These are phyloP conservation scores for Polyporus arcularius DNA, from an alignment of 768 basidiomycete species.

Conservation along the genomic window DNA sequence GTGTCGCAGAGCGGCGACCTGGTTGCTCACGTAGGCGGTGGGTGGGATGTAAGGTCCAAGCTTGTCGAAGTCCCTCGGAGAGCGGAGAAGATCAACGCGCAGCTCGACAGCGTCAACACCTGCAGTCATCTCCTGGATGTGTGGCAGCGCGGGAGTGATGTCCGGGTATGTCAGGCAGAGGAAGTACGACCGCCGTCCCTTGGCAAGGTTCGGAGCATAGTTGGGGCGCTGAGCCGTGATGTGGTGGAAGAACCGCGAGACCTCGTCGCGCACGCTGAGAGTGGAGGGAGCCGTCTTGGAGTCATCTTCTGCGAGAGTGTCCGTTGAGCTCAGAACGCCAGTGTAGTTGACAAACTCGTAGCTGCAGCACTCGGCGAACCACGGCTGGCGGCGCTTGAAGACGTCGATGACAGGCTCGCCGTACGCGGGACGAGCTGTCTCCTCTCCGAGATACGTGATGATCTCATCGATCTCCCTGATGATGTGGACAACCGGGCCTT, in stretches of 20 bases:
- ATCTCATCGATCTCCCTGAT: constrained; percentile 80
- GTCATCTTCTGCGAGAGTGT: constrained; percentile 9
- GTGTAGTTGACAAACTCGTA: constrained; percentile 85
- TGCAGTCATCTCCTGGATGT: constrained; percentile 70
- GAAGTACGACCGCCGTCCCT: constrained; percentile 81
- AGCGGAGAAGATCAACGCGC: constrained; percentile 85
- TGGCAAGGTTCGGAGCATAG: constrained; percentile 50
- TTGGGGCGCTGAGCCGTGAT: constrained; percentile 76
- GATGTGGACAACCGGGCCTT: constrained; percentile 83
- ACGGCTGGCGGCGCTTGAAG: constrained; percentile 78
- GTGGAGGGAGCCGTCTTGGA: constrained; percentile 19
- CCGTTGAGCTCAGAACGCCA: constrained; percentile 24
- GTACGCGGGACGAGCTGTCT: constrained; percentile 82
- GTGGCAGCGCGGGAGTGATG: constrained; percentile 62
- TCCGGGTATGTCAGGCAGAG: constrained; percentile 92
- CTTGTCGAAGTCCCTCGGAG: constrained; percentile 47
- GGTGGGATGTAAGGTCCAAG: constrained; percentile 62
- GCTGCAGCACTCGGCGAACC: constrained; percentile 81
- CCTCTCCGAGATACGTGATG: constrained; percentile 74
- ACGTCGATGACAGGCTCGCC: constrained; percentile 87
- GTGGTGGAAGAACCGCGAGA: constrained; percentile 85
- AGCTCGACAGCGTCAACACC: constrained; percentile 94
- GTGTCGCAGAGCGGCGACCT: constrained; percentile 78
- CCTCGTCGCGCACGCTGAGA: constrained; percentile 56
- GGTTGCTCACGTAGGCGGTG: constrained; percentile 71